Evolutionary conservation across 2,329 filamentous ascomycete genomes (phyloP), one percentile per base, ranked within the genome.

Genomic region (Fusarium domesticum): DNA sequence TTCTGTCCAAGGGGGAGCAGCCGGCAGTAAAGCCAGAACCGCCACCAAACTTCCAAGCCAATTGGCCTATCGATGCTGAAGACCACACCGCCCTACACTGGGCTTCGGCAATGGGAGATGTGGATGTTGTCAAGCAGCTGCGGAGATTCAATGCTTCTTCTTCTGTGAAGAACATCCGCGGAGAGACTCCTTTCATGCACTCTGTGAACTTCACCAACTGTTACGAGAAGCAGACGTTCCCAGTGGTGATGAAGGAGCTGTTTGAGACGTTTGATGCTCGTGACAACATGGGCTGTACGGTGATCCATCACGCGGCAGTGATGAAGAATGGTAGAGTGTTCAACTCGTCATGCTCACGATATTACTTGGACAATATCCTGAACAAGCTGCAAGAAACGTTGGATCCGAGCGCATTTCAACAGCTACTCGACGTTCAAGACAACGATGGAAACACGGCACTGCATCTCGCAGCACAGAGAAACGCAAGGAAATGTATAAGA

Each of bases 171-270:
- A 91, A 90, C 44, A 70, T 80, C 35, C 75, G 82, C 16, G 85
- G 86, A 45, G 92, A 97, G 68, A 97, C 93, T 0, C 92, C 93
- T 0, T 80, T 98, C 28, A 96, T 98, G 81, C 85, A 91, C 34
- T 87, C 89, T 6, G 91, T 97, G 43, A 81, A 95, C 63, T 98
- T 97, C 67, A 97, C 92, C 35, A 98, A 98, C 67, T 96, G 93
- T 64, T 93, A 85, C 65, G 93, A 97, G 65, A 95, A 93, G 70
- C 82, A 89, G 55, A 91, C 89, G 1, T 96, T 97, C 70, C 87
- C 89, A 0, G 78, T 79, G 17, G 83, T 98, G 43, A 82, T 96
- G 58, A 86, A 87, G 54, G 82, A 96, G 51, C 78, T 98, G 4
- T 83, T 91, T 39, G 81, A 85, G 30, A 96, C 92, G 1, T 83